phyloP scores from a whole-genome alignment of 805 yeast genomes.

The Metschnikowia cerradonensis region DNA sequence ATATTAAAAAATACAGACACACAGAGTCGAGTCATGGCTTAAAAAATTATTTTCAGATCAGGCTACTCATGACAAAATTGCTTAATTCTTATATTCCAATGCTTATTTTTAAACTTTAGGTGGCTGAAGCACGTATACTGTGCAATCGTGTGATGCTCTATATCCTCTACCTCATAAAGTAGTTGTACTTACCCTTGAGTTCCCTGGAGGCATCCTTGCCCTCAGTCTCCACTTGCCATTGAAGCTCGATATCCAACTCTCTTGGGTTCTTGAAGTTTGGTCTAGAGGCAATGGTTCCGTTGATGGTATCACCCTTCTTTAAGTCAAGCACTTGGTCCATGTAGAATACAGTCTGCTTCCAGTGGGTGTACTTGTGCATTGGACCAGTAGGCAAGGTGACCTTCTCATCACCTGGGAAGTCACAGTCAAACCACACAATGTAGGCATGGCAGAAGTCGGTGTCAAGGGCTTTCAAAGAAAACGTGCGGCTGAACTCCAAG shows the following conservation, averaged over 20 bases:
- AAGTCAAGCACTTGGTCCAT: slow-evolving; percentile 74
- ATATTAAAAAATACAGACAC: too few species aligned
- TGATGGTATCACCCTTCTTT: slow-evolving; percentile 69
- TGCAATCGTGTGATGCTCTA: background rate
- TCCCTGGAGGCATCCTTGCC: slow-evolving; percentile 48
- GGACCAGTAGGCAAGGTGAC: slow-evolving; percentile 92
- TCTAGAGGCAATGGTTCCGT: slow-evolving; percentile 66
- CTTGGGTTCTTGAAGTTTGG: slow-evolving; percentile 82
- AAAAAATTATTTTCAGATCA: background rate
- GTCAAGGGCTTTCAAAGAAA: slow-evolving; percentile 68
- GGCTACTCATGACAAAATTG: background rate
- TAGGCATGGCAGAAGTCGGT: slow-evolving; percentile 84
- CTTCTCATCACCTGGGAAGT: slow-evolving; percentile 67
- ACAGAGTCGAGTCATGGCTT: background rate
- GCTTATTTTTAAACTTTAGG: background rate
- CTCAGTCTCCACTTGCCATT: slow-evolving; percentile 48
- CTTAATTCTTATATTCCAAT: background rate
- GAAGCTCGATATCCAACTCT: slow-evolving; percentile 79
- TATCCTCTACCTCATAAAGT: slow-evolving; percentile 58
- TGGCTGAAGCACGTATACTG: background rate
- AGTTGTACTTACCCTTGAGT: slow-evolving; percentile 56
- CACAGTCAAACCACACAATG: slow-evolving; percentile 93
- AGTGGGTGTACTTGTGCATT: slow-evolving; percentile 88
- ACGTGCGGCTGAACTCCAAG: slow-evolving; percentile 69
- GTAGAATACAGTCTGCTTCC: slow-evolving; percentile 98